A percentile compares a stretch with the other conserved stretches of the same genome.
Evolutionary conservation across 1,139 yeast genomes (phyloP).

Genomic region (Meyerozyma elateridarum): DNA sequence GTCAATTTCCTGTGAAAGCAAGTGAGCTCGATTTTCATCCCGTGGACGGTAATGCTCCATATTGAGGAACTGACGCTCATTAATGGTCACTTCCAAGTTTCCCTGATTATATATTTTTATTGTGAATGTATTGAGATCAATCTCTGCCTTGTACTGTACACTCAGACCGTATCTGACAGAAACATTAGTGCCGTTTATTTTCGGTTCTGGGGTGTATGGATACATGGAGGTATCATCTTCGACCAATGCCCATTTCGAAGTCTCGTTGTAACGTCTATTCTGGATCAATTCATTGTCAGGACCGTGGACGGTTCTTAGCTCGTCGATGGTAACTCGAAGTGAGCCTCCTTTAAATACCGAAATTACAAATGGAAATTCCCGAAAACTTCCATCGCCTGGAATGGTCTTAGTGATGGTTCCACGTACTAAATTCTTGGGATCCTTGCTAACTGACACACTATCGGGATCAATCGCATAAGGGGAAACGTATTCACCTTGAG

Average conservation of each 20-base stretch:
- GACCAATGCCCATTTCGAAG: constrained; percentile 57
- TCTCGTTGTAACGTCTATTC: constrained; percentile 52
- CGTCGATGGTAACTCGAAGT: constrained; percentile 62
- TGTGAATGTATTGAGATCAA: constrained; percentile 49
- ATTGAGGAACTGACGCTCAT: constrained; percentile 67
- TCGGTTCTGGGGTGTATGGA: constrained; percentile 9
- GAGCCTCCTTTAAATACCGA: constrained; percentile 50
- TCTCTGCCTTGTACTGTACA: constrained; percentile 28
- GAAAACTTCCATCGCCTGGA: constrained; percentile 19
- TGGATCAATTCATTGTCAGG: constrained; percentile 13
- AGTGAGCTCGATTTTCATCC: constrained; percentile 29
- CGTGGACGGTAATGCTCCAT: constrained; percentile 68
- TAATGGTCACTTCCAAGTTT: constrained; percentile 49
- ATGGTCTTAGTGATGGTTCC: constrained; percentile 47
- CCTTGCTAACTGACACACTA: constrained; percentile 26
- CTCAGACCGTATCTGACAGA: constrained; percentile 38
- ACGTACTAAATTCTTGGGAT: constrained; percentile 20
- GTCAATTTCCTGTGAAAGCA: constrained; percentile 51
- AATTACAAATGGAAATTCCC: constrained; percentile 53
- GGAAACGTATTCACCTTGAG: constrained; percentile 26
- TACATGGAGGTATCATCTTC: constrained; percentile 14
- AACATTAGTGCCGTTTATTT: constrained; percentile 18
- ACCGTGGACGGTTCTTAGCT: constrained; percentile 33
- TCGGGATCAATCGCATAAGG: constrained; percentile 52
- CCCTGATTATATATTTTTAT: constrained; percentile 44